Conservation (phyloP, 345 rosid genomes). For the Hibiscus syriacus region DNA sequence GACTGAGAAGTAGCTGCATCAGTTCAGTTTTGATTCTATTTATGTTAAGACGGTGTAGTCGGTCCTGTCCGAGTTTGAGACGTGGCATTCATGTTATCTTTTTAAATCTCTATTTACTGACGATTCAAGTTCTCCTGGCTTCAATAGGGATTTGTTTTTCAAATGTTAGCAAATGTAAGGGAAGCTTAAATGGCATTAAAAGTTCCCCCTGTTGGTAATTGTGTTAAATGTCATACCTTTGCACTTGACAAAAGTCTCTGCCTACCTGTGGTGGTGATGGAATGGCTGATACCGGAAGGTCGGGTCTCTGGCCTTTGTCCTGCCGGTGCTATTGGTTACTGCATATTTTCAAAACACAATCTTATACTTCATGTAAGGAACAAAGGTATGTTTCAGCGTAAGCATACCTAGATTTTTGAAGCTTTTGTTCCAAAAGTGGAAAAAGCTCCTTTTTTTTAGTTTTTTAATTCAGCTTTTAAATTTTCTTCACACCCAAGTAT, state of each 20-base stretch:
- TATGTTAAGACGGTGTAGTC: slow-evolving; percentile 5
- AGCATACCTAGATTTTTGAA: too few relatives aligned
- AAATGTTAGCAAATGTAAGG: not conserved
- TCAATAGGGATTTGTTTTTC: not conserved
- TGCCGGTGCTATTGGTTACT: too few relatives aligned
- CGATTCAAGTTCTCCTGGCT: not conserved
- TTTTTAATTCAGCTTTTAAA: too few relatives aligned
- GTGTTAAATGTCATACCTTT: not conserved
- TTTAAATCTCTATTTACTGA: not conserved
- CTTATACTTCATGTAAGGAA: too few relatives aligned
- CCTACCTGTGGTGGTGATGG: not conserved
- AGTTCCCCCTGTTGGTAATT: not conserved
- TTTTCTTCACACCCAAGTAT: too few relatives aligned
- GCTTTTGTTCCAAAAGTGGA: too few relatives aligned
- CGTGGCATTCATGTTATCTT: not conserved
- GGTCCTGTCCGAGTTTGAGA: not conserved
- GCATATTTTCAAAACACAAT: too few relatives aligned
- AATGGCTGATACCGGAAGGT: not conserved
- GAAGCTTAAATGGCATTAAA: not conserved
- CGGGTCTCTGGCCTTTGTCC: not conserved
- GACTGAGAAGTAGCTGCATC: slow-evolving; percentile 20
- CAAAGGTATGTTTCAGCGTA: too few relatives aligned
- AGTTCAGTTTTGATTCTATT: slow-evolving; percentile 34
- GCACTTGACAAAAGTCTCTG: not conserved
- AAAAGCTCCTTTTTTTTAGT: too few relatives aligned